Conservation (phyloP, 2,329 filamentous ascomycete genomes). For the Teratosphaeria zuluensis region DNA sequence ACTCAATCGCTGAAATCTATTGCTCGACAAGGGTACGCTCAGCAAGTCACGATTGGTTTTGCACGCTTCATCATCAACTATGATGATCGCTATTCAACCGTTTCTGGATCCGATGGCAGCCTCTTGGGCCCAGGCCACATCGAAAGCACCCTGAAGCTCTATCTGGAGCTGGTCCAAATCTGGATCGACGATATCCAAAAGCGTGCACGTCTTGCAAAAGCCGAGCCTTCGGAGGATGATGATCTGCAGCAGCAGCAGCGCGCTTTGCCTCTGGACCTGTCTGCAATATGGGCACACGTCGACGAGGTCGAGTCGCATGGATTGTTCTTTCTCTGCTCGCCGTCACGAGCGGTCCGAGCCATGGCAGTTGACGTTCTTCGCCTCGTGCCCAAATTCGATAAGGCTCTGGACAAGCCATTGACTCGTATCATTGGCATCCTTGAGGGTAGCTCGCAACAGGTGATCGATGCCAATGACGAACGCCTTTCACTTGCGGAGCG, state of each 20-base stretch:
- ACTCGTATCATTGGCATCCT: conserved; percentile 83
- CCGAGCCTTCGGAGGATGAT: conserved; percentile 52
- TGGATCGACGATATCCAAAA: conserved; percentile 96
- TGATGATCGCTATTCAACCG: conserved; percentile 92
- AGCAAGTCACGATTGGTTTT: conserved; percentile 94
- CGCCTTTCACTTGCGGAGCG: conserved; percentile 84
- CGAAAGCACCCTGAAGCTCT: conserved; percentile 83
- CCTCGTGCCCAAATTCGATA: conserved; percentile 88
- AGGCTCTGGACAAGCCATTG: conserved; percentile 65
- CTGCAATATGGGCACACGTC: conserved; percentile 82
- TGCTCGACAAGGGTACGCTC: conserved; percentile 81
- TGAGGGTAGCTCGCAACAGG: conserved; percentile 75
- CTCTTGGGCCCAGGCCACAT: conserved; percentile 93
- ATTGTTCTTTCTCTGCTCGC: conserved; percentile 92
- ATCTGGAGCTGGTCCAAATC: conserved; percentile 86
- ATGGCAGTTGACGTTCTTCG: conserved; percentile 89
- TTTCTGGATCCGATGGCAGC: conserved; percentile 73
- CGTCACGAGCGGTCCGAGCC: conserved; percentile 77
- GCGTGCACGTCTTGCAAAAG: conserved; percentile 64
- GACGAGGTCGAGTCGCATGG: conserved; percentile 96
- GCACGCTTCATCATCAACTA: conserved; percentile 98
- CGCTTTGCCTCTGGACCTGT: conserved; percentile 56
- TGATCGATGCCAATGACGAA: conserved; percentile 89
- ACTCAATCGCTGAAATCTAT: conserved; percentile 91
- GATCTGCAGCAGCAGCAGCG: conserved; percentile 27